Conservation (phyloP, 2,329 filamentous ascomycete species). For the Shiraia bambusicola region DNA sequence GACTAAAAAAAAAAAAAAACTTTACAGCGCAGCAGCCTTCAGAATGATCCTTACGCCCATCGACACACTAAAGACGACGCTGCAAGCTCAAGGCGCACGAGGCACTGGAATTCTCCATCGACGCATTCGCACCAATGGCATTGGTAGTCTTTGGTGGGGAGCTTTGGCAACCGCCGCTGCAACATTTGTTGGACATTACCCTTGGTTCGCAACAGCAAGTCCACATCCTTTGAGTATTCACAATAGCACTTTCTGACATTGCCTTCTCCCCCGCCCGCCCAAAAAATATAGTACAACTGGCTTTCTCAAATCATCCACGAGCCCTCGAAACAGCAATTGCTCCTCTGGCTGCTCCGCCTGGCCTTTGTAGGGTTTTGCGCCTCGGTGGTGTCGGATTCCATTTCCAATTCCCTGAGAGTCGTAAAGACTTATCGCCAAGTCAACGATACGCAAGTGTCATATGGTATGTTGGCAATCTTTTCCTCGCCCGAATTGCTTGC, state of each 20-base stretch:
- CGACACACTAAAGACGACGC: constrained; percentile 32
- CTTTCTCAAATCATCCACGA: constrained; percentile 26
- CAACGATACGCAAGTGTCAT: constrained; percentile 30
- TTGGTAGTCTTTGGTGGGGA: constrained; percentile 35
- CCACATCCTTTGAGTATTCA: too few species aligned
- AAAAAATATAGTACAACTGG: constrained; percentile 26
- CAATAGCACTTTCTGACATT: too few species aligned
- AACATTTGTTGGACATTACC: constrained; percentile 34
- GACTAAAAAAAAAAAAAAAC: too few species aligned
- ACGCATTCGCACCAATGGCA: constrained; percentile 27
- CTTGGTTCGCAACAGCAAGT: constrained; percentile 25
- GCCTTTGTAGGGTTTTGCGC: constrained; percentile 36
- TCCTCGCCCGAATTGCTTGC: not conserved
- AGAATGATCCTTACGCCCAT: constrained; percentile 33
- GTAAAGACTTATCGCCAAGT: constrained; percentile 36
- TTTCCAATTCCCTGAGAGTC: constrained; percentile 32
- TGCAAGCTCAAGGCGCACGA: constrained; percentile 28
- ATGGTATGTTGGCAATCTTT: constrained; percentile 1
- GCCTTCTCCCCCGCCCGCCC: too few species aligned
- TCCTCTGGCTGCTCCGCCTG: constrained; percentile 27
- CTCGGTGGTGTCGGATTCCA: constrained; percentile 29
- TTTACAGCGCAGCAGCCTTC: constrained; percentile 27
- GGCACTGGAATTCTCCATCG: constrained; percentile 24
- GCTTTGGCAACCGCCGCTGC: constrained; percentile 34
- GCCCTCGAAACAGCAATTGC: constrained; percentile 22